These are phyloP conservation scores for Primulina huaijiensis DNA, from an alignment of 257 asterid species.

Conservation along the genomic window DNA sequence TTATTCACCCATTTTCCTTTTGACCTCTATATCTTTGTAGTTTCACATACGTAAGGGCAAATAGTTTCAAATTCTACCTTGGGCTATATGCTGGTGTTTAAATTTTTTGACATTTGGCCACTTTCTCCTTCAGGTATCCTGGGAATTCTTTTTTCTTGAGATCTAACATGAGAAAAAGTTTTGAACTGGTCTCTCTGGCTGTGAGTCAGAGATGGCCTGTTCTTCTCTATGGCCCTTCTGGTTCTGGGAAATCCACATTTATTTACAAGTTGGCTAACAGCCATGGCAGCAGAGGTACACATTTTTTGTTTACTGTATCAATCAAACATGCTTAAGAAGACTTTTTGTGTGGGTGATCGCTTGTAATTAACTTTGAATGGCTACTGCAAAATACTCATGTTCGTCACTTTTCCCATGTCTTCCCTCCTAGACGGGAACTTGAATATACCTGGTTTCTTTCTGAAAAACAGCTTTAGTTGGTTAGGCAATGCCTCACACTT, in stretches of 20 bases:
- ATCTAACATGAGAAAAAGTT: conserved; percentile 54
- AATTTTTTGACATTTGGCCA: conserved; percentile 17
- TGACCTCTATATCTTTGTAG: background rate
- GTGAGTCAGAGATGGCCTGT: conserved; percentile 95
- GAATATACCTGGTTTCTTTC: background rate
- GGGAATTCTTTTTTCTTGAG: conserved; percentile 68
- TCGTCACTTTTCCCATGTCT: background rate
- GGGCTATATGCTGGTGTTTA: background rate
- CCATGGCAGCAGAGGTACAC: conserved; percentile 63
- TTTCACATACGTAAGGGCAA: background rate
- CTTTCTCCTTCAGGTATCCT: conserved; percentile 39
- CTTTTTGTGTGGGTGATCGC: background rate
- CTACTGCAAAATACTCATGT: background rate
- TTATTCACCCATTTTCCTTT: conserved; percentile 3
- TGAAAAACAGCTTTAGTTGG: conserved; percentile 3
- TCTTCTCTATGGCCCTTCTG: conserved; percentile 91
- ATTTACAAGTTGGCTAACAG: conserved; percentile 57
- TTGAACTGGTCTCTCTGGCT: conserved; percentile 78
- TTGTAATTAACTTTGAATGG: background rate
- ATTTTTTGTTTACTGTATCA: background rate
- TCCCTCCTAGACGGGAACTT: background rate
- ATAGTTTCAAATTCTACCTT: conserved; percentile 8
- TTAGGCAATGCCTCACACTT: background rate
- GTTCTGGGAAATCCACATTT: conserved; percentile 85
- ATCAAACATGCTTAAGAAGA: background rate